A percentile compares a stretch with the other conserved stretches of the same genome.
These are phyloP conservation scores for Lachancea kluyveri DNA, from an alignment of 805 yeast species.

Conservation along the genomic window DNA sequence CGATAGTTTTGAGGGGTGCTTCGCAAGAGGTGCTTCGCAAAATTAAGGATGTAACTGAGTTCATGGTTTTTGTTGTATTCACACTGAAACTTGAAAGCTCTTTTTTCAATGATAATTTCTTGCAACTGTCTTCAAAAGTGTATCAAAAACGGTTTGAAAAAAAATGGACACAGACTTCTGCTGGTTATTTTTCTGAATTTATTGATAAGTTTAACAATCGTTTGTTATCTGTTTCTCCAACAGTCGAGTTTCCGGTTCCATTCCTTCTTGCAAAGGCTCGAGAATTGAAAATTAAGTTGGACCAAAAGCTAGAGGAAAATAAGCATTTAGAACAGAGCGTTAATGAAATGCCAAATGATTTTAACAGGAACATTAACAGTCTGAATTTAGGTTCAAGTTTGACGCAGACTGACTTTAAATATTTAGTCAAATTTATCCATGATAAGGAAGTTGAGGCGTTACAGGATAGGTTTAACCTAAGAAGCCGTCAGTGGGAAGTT, in stretches of 20 bases:
- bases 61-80: conserved; percentile 71
- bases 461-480: conserved; percentile 27
- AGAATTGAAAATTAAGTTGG: conserved; percentile 24
- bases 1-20: conserved; percentile 82
- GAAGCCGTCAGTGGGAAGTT: conserved; percentile 62
- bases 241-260: conserved; percentile 71
- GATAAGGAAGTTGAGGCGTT: conserved; percentile 28
- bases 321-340: conserved; percentile 15
- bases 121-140: conserved; percentile 39
- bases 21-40: conserved; percentile 52
- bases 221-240: conserved; percentile 76
- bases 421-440: conserved; percentile 29
- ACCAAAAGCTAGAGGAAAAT: conserved; percentile 23
- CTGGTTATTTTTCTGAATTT: conserved; percentile 34
- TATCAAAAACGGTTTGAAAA: conserved; percentile 23
- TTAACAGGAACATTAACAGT: conserved; percentile 11
- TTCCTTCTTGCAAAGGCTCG: conserved; percentile 50
- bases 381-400: conserved; percentile 26
- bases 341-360: conserved; percentile 8
- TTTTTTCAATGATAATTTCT: conserved; percentile 63
- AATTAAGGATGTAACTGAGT: conserved; percentile 73
- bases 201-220: conserved; percentile 39
- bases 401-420: conserved; percentile 28
- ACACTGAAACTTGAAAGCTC: conserved; percentile 77
- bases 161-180: conserved; percentile 13